phyloP scores from a whole-genome alignment of 2,329 filamentous ascomycete genomes.

The Colletotrichum theobromicola region DNA sequence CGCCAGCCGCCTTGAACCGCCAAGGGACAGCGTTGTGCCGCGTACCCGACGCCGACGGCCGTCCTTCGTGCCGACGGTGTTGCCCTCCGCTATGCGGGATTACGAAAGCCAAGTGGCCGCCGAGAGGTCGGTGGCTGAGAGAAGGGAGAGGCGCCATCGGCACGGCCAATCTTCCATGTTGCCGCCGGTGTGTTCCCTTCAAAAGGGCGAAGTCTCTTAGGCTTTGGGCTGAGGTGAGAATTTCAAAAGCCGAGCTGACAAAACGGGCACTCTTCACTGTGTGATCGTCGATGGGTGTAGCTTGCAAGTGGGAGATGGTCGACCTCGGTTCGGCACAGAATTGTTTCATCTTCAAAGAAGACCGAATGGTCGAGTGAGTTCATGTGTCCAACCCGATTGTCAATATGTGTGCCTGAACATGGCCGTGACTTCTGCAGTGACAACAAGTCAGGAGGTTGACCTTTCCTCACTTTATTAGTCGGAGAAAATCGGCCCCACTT shows the following conservation, averaged over 20 bases:
- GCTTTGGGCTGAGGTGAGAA: background rate
- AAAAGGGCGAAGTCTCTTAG: background rate
- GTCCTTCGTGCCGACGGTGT: background rate
- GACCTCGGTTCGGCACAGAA: background rate
- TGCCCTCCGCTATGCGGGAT: background rate
- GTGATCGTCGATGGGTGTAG: background rate
- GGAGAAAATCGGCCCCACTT: constrained; percentile 11
- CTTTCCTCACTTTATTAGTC: background rate
- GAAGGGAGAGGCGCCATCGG: background rate
- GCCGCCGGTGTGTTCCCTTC: background rate
- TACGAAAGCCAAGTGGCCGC: background rate
- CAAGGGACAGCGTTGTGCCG: constrained; percentile 1
- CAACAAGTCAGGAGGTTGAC: background rate
- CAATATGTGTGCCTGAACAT: background rate
- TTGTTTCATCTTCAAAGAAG: background rate
- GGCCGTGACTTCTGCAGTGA: background rate
- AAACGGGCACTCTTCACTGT: background rate
- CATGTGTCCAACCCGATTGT: background rate
- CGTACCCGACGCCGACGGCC: constrained; percentile 1
- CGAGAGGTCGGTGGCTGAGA: background rate
- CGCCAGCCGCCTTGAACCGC: background rate
- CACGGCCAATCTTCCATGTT: background rate
- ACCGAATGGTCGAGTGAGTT: background rate
- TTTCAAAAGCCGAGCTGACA: background rate
- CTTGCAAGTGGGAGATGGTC: background rate